These are phyloP conservation scores for Pythium sp. DNA, from an alignment of 352 stramenopile species.

Conservation along the genomic window DNA sequence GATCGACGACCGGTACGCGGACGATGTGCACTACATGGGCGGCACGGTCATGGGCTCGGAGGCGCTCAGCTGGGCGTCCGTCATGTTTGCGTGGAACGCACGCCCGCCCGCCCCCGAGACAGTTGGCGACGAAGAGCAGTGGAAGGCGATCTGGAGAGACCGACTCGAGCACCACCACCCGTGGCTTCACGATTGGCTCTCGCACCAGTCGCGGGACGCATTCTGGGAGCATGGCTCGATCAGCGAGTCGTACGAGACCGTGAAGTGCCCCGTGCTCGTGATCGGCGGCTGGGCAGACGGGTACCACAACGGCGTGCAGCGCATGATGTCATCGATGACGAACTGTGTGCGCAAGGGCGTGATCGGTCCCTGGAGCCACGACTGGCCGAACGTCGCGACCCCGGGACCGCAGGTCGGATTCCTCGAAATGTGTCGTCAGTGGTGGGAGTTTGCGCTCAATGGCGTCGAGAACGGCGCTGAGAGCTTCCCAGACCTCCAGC, in stretches of 20 bases:
- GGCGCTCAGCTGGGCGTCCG: constrained; percentile 46
- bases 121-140: constrained; percentile 27
- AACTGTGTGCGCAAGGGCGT: constrained; percentile 38
- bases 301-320: constrained; percentile 47
- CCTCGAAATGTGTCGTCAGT: constrained; percentile 44
- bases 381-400: constrained; percentile 45
- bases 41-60: constrained; percentile 43
- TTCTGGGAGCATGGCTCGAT: constrained; percentile 52
- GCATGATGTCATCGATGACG: constrained; percentile 36
- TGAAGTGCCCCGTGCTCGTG: constrained; percentile 38
- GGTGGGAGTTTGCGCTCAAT: constrained; percentile 44
- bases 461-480: constrained; percentile 21
- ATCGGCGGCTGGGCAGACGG: constrained; percentile 51
- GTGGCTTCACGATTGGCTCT: constrained; percentile 49
- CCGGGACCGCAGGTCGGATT: constrained; percentile 45
- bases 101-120: constrained; percentile 36
- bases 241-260: constrained; percentile 32
- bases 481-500: constrained; percentile 36
- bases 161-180: constrained; percentile 40
- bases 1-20: constrained; percentile 50
- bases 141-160: constrained; percentile 27
- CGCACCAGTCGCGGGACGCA: constrained; percentile 37
- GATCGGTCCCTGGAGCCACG: constrained; percentile 50
- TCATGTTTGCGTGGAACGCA: constrained; percentile 49
- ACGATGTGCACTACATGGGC: constrained; percentile 53